Base-by-base conservation (phyloP, 1,284 basidiomycete genomes). In the Bjerkandera adusta region DNA sequence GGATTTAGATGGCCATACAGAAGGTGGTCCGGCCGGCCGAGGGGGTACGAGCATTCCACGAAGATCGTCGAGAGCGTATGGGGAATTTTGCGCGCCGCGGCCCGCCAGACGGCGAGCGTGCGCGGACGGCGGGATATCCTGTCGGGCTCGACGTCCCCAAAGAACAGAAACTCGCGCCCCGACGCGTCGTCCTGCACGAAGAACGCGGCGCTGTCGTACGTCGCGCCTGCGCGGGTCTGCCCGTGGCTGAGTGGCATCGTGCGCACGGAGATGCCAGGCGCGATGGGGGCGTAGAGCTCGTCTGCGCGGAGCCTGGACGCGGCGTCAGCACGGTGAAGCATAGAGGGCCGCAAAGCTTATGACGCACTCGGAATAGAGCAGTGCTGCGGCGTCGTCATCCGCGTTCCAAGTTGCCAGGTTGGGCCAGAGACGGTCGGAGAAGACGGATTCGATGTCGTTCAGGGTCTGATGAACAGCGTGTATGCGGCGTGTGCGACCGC, bases 121-220 rank as follows among this genome's bases (percentile, higher is more conserved):
- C 66, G 73, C 2, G 83, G 83, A 5, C 68, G 62, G 11, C 65
- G 43, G 6, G 86, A 73, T 29, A 91, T 56, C 38, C 75, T 75
- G 65, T 93, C 91, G 4, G 88, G 83, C 57, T 89, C 85, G 43
- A 89, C 84, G 64, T 91, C 88, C 10, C 91, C 91, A 54, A 92
- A 91, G 66, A 93, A 92, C 34, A 92, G 70, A 52, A 91, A 81
- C 58, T 90, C 84, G 39, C 70, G 73, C 2, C 63, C 61, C 25
- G 73, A 73, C 15, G 70, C 59, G 44, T 83, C 70, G 58, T 89
- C 78, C 10, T 78, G 76, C 51, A 93, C 62, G 61, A 91, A 90
- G 67, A 85, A 92, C 7, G 88, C 90, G 1, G 83, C 69, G 22
- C 85, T 85, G 12, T 80, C 71, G 63, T 92, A 89, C 1, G 69